phyloP scores from a whole-genome alignment of 768 basidiomycete genomes.

The Panus rudis region DNA sequence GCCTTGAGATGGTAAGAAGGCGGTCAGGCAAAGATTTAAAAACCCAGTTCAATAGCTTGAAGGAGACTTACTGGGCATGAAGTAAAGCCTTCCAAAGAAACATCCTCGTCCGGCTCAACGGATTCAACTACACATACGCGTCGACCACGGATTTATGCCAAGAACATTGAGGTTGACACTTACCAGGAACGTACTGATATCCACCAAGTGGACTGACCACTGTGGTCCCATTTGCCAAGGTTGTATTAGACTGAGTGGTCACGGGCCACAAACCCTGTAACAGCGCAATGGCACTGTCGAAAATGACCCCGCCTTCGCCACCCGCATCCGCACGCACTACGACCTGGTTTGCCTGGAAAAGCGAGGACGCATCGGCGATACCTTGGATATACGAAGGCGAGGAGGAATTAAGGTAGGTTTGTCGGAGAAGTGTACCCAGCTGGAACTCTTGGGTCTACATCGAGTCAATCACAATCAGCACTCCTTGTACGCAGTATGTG shows the following conservation, averaged over 20 bases:
- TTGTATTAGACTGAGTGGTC: slow-evolving; percentile 37
- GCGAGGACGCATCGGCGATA: slow-evolving; percentile 18
- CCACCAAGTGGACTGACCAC: slow-evolving; percentile 55
- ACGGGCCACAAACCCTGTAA: slow-evolving; percentile 64
- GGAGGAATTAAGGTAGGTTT: slow-evolving; percentile 44
- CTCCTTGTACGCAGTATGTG: not conserved
- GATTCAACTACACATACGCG: slow-evolving; percentile 14
- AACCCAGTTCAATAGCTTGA: slow-evolving; percentile 1
- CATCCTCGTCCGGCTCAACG: slow-evolving; percentile 18
- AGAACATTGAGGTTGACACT: slow-evolving; percentile 12
- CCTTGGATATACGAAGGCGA: slow-evolving; percentile 48
- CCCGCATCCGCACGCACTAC: slow-evolving; percentile 58
- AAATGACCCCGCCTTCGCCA: slow-evolving; percentile 61
- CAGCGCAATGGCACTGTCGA: slow-evolving; percentile 59
- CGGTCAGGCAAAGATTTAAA: not conserved
- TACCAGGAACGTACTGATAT: slow-evolving; percentile 53
- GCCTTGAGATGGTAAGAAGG: slow-evolving; percentile 6
- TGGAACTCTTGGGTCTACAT: slow-evolving; percentile 48
- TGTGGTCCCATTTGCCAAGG: slow-evolving; percentile 59
- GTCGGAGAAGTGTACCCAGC: slow-evolving; percentile 46
- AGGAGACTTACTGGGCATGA: slow-evolving; percentile 14
- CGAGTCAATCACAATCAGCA: not conserved
- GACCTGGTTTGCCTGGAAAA: slow-evolving; percentile 34
- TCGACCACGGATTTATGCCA: not conserved
- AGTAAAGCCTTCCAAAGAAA: slow-evolving; percentile 18